These are phyloP conservation scores for Ashbya aceris DNA, from an alignment of 1,139 yeast genomes.

Conservation along the genomic window DNA sequence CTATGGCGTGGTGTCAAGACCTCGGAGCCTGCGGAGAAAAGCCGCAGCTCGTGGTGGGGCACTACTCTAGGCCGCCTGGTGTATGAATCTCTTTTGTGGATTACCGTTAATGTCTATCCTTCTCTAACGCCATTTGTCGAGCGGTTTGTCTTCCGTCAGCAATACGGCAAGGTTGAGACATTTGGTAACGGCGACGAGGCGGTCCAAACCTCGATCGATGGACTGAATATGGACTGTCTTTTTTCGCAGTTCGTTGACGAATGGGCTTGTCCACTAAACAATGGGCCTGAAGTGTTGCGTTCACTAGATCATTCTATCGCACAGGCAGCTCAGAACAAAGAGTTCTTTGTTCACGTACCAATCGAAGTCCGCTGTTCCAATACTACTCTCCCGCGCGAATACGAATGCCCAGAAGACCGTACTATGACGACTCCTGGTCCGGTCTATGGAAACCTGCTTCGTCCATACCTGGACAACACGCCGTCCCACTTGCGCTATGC, in stretches of 20 bases:
- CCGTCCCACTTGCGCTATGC: conserved; percentile 51
- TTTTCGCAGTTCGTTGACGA: conserved; percentile 93
- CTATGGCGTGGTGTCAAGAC: conserved; percentile 82
- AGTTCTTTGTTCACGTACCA: conserved; percentile 87
- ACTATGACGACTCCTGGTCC: conserved; percentile 56
- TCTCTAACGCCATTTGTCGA: conserved; percentile 77
- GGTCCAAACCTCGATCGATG: conserved; percentile 76
- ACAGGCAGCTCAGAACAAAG: conserved; percentile 49
- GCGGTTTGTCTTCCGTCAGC: conserved; percentile 72
- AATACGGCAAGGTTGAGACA: conserved; percentile 70
- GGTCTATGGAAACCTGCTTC: conserved; percentile 69
- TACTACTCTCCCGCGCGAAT: conserved; percentile 47
- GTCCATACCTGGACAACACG: conserved; percentile 75
- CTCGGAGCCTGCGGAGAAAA: conserved; percentile 51
- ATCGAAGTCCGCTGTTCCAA: conserved; percentile 91
- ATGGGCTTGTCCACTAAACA: conserved; percentile 83
- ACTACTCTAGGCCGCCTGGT: conserved; percentile 66
- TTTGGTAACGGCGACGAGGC: conserved; percentile 57
- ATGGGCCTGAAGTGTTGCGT: conserved; percentile 64
- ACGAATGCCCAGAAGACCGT: conserved; percentile 32
- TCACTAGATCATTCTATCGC: conserved; percentile 53
- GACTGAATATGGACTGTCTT: conserved; percentile 90
- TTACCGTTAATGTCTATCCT: conserved; percentile 66
- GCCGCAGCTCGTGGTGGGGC: conserved; percentile 79
- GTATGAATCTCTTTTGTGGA: conserved; percentile 71